These are phyloP conservation scores for Cyberlindnera sargentensis DNA, from an alignment of 805 yeast species.

Conservation along the genomic window DNA sequence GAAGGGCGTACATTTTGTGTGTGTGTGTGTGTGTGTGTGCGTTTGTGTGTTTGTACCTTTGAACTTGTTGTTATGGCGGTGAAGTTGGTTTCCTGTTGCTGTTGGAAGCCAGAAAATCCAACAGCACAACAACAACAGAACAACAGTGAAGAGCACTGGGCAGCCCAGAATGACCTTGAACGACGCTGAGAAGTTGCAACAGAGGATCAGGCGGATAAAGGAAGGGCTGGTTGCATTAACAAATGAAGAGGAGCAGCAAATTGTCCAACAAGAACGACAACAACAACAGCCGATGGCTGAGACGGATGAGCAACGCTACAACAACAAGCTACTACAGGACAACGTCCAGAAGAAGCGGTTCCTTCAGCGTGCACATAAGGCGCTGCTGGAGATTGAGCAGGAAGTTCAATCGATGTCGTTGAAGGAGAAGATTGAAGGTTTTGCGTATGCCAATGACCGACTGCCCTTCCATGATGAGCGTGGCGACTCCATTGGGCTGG, in stretches of 20 bases:
- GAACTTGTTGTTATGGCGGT: no score
- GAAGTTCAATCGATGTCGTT: not conserved
- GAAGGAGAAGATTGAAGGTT: conserved; percentile 6
- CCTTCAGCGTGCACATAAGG: conserved; percentile 5
- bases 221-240: not conserved
- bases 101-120: no score
- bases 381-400: conserved; percentile 4
- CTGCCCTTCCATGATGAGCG: conserved; percentile 17
- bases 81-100: no score
- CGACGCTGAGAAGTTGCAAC: not conserved
- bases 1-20: conserved; percentile 25
- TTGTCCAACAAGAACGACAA: not conserved
- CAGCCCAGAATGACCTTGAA: not conserved
- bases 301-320: conserved; percentile 2
- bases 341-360: conserved; percentile 3
- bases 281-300: not conserved
- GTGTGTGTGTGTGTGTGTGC: no score
- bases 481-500: conserved; percentile 20
- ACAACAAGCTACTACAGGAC: conserved; percentile 5
- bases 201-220: not conserved
- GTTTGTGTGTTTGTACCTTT: no score
- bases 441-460: conserved; percentile 9
- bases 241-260: not conserved
- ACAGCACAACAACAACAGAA: no score
- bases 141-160: no score